These are phyloP conservation scores for Cordyceps fumosorosea DNA, from an alignment of 2,329 filamentous ascomycete species.

Conservation along the genomic window DNA sequence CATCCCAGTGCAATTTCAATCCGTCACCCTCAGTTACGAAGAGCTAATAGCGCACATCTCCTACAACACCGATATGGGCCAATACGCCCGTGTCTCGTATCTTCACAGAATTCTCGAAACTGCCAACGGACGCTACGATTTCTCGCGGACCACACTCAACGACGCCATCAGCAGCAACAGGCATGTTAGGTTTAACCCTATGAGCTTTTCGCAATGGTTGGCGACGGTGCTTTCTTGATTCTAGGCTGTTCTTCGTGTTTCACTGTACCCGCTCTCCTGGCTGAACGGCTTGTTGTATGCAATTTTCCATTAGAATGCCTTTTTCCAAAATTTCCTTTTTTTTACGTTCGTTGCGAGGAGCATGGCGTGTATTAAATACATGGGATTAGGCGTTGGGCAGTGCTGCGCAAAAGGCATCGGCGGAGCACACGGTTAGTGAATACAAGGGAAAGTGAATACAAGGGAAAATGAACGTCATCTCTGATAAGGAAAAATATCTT, in stretches of 20 bases:
- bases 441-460: no score
- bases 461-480: background rate
- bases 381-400: background rate
- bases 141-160: conserved; percentile 55
- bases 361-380: background rate
- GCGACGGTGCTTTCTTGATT: conserved; percentile 7
- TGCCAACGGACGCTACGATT: conserved; percentile 61
- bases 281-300: background rate
- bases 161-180: conserved; percentile 31
- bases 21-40: conserved; percentile 31
- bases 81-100: conserved; percentile 43
- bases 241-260: background rate
- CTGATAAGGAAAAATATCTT: background rate
- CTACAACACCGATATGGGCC: conserved; percentile 39
- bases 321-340: background rate
- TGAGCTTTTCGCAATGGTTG: conserved; percentile 50
- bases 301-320: background rate
- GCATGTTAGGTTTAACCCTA: conserved; percentile 38
- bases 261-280: background rate
- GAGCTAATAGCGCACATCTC: conserved; percentile 35
- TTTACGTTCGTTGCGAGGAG: background rate
- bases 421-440: no score
- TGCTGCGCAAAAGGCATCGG: background rate
- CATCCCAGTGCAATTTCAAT: conserved; percentile 32
- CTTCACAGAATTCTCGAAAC: conserved; percentile 61